phyloP scores from a whole-genome alignment of 176 grass and related monocot species.

The Neostapfia colusana region DNA sequence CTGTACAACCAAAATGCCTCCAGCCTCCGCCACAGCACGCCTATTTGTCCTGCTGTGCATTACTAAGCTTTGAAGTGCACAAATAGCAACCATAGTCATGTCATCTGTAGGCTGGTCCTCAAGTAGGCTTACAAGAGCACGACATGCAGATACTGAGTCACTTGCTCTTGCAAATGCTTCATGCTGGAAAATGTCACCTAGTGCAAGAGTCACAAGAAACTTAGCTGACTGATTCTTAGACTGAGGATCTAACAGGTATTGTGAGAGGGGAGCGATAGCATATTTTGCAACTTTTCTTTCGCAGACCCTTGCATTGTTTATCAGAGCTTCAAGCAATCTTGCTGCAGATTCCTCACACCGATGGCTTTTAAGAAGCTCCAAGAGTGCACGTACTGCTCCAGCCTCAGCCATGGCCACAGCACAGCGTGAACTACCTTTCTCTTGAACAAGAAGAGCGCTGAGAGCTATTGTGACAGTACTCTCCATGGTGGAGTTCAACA shows the following conservation, averaged over 20 bases:
- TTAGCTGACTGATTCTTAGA: conserved; percentile 83
- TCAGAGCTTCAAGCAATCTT: conserved; percentile 89
- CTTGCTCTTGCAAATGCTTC: conserved; percentile 85
- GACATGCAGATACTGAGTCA: conserved; percentile 77
- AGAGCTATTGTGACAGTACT: conserved; percentile 89
- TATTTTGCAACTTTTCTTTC: conserved; percentile 89
- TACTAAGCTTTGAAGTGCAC: conserved; percentile 90
- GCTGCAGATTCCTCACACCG: conserved; percentile 83
- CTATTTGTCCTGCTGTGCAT: conserved; percentile 98
- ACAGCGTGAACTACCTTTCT: conserved; percentile 79
- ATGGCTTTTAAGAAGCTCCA: conserved; percentile 82
- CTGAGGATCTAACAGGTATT: conserved; percentile 89
- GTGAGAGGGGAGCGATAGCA: conserved; percentile 81
- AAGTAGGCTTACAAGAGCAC: conserved; percentile 82
- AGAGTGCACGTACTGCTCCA: conserved; percentile 82
- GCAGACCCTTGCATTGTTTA: conserved; percentile 88
- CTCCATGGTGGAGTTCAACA: conserved; percentile 74
- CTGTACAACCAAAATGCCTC: conserved; percentile 89
- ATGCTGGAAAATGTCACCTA: conserved; percentile 98
- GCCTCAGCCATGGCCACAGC: conserved; percentile 81
- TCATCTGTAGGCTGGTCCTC: conserved; percentile 94
- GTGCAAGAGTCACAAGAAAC: conserved; percentile 81
- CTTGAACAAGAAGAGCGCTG: conserved; percentile 87
- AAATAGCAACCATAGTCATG: conserved; percentile 95
- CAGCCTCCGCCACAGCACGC: conserved; percentile 83